Evolutionary conservation across 2,329 filamentous ascomycete genomes (phyloP).

Genomic region (Aspergillus melleus): DNA sequence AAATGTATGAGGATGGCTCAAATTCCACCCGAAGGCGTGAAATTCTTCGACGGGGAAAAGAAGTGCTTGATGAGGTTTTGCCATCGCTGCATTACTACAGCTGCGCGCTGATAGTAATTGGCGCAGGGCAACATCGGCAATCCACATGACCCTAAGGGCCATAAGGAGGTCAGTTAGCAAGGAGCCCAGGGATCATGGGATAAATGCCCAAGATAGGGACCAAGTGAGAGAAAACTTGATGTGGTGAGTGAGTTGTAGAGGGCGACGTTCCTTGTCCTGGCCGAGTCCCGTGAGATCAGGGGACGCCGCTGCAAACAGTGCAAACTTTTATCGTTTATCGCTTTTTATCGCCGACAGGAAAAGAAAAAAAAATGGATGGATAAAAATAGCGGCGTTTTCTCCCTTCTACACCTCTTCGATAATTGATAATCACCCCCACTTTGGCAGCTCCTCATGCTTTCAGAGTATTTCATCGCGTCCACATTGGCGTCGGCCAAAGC

Average conservation of each 20-base stretch:
- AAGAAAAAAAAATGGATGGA: constrained; percentile 3
- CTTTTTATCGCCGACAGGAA: constrained; percentile 24
- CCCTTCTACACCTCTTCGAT: constrained; percentile 4
- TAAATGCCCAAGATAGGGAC: neutral
- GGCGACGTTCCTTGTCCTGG: neutral
- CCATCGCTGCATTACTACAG: neutral
- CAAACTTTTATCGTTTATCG: constrained; percentile 32
- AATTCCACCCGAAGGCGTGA: constrained; percentile 12
- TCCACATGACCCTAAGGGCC: neutral
- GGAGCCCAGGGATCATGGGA: constrained; percentile 13
- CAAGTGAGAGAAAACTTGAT: neutral
- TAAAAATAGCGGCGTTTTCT: neutral
- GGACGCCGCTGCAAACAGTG: constrained; percentile 30
- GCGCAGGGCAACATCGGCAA: neutral
- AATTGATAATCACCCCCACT: constrained; percentile 9
- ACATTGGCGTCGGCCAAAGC: constrained; percentile 43
- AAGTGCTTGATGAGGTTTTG: constrained; percentile 7
- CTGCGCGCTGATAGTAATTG: neutral
- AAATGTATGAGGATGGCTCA: constrained; percentile 10
- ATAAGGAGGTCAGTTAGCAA: constrained; percentile 5
- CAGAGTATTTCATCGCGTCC: constrained; percentile 50
- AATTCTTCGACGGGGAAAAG: constrained; percentile 2
- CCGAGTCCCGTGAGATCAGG: neutral
- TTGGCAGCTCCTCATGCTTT: constrained; percentile 43
- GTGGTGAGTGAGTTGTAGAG: neutral